A percentile compares a stretch with the other conserved stretches of the same genome.
These are phyloP conservation scores for Tetrastigma voinierianum DNA, from an alignment of 164 flowering plant genomes.

Conservation along the genomic window DNA sequence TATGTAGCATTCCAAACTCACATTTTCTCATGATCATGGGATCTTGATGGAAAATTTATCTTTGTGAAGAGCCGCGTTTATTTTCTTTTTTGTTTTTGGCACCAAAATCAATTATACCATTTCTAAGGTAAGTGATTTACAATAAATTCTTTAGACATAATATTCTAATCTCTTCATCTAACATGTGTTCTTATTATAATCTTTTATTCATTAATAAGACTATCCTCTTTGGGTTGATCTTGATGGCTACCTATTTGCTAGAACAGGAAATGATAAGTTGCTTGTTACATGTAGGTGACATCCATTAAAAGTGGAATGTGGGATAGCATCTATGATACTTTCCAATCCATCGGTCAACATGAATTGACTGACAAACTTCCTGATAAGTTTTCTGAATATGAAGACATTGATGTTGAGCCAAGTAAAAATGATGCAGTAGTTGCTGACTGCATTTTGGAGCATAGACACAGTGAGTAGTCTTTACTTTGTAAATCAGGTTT, in stretches of 20 bases:
- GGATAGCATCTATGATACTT: slow-evolving; percentile 76
- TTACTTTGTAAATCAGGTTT: neutral
- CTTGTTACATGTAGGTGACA: slow-evolving; percentile 46
- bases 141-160: too few relatives aligned
- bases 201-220: too few relatives aligned
- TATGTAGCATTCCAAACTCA: too few relatives aligned
- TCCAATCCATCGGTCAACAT: slow-evolving; percentile 37
- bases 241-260: neutral
- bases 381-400: slow-evolving; percentile 28
- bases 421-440: slow-evolving; percentile 23
- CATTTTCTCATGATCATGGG: too few relatives aligned
- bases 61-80: too few relatives aligned
- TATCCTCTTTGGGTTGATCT: too few relatives aligned
- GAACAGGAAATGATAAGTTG: neutral
- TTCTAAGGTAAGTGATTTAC: too few relatives aligned
- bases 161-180: too few relatives aligned
- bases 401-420: slow-evolving; percentile 56
- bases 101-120: too few relatives aligned
- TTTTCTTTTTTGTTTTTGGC: too few relatives aligned
- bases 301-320: slow-evolving; percentile 81
- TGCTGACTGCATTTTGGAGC: slow-evolving; percentile 16
- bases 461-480: slow-evolving; percentile 28
- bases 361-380: slow-evolving; percentile 16
- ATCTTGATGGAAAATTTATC: too few relatives aligned
- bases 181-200: too few relatives aligned